Evolutionary conservation across 2,329 filamentous ascomycete genomes (phyloP), one percentile per base, ranked within the genome.

Genomic region (Epicoccum nigrum): DNA sequence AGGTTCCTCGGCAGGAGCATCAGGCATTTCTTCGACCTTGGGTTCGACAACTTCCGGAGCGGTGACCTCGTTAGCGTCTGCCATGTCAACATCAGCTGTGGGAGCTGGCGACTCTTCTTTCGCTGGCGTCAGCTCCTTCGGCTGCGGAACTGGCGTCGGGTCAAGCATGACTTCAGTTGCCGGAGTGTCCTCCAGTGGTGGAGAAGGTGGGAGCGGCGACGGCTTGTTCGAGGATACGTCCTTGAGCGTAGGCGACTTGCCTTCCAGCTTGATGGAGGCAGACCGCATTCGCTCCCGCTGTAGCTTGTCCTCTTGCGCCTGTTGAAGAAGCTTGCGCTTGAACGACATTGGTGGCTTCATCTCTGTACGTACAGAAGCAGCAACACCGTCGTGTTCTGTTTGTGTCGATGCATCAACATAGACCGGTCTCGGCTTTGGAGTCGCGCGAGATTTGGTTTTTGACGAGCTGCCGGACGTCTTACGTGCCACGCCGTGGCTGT

Each of bases 391-490:
- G 31, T 58, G 56, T 7, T 67, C 61, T 6, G 71, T 74, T 51
- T 74, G 70, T 25, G 69, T 72, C 15, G 62, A 69, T 38, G 58
- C 63, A 37, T 72, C 66, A 13, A 64, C 62, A 45, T 71, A 72
- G 4, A 69, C 61, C 12, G 70, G 67, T 39, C 64, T 69, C 30
- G 70, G 64, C 40, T 64, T 67, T 16, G 62, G 57, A 17, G 57
- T 58, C 16, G 48, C 49, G 42, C 63, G 65, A 30, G 64, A 67
- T 40, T 67, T 72, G 8, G 64, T 74, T 69, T 63, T 81, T 70
- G 34, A 71, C 54, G 60, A 81, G 50, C 60, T 70, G 15, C 67
- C 68, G 4, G 65, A 72, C 12, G 64, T 63, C 53, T 70, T 73
- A 21, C 70, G 70, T 40, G 66, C 67, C 30, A 70, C 65, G 35